A percentile compares a stretch with the other conserved stretches of the same genome.
Evolutionary conservation across 2,329 filamentous ascomycete species (phyloP).

Genomic region (Grosmannia serpens): DNA sequence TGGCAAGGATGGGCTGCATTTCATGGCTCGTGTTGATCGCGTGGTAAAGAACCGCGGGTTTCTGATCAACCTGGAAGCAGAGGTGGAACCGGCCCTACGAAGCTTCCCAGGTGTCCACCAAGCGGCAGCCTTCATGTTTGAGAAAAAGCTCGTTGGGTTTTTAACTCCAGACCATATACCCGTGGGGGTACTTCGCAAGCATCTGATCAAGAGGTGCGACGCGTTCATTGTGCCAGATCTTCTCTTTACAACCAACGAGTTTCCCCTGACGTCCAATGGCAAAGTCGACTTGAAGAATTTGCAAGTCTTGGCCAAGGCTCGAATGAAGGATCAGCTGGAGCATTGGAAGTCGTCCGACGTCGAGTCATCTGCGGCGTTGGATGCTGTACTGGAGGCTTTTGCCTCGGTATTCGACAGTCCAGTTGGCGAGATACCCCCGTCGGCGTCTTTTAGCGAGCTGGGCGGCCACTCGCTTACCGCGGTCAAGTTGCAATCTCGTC

Average conservation of each 20-base stretch:
- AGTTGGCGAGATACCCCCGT: no score
- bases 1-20: conserved; percentile 11
- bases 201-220: not conserved
- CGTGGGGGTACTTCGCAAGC: not conserved
- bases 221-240: not conserved
- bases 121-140: conserved; percentile 13
- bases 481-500: no score
- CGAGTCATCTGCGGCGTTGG: no score
- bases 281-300: conserved; percentile 41
- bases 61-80: conserved; percentile 22
- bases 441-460: no score
- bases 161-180: conserved; percentile 1
- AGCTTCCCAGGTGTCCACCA: conserved; percentile 7
- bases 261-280: conserved; percentile 9
- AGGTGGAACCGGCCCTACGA: conserved; percentile 18
- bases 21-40: conserved; percentile 17
- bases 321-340: no score
- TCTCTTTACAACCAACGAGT: not conserved
- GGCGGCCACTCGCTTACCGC: no score
- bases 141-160: conserved; percentile 11
- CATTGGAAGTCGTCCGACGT: no score
- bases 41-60: conserved; percentile 23
- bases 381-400: no score
- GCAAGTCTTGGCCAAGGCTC: not conserved
- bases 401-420: no score